Conservation (phyloP, 108 stramenopile genomes). For the Fragilaria radians region DNA sequence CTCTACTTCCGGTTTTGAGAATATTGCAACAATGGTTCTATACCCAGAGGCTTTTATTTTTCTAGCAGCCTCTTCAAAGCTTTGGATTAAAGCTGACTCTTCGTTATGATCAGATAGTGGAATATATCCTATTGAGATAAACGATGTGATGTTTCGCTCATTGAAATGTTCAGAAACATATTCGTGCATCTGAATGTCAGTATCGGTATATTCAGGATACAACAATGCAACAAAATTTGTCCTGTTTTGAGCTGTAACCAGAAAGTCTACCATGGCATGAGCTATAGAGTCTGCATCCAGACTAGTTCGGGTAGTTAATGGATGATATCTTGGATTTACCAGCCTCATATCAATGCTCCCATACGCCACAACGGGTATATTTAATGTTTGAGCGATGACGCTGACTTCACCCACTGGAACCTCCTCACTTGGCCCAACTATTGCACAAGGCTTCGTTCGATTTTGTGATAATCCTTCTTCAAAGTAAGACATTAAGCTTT, state of each 20-base stretch:
- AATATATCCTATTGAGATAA: background rate
- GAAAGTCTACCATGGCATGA: background rate
- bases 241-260: background rate
- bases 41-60: background rate
- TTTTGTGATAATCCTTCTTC: background rate
- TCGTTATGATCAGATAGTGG: background rate
- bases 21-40: constrained; percentile 3
- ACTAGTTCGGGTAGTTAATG: background rate
- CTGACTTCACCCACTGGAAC: constrained; percentile 4
- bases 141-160: background rate
- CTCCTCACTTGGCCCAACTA: constrained; percentile 10
- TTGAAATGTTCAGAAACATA: background rate
- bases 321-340: background rate
- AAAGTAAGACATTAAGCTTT: no score
- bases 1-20: constrained; percentile 2
- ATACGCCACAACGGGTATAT: background rate
- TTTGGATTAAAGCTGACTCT: background rate
- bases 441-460: constrained; percentile 1
- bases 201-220: background rate
- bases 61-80: background rate
- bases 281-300: background rate
- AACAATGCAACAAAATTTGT: background rate
- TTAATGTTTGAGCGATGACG: background rate
- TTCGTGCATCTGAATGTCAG: background rate
- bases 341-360: background rate